A percentile compares a stretch with the other conserved stretches of the same genome.
phyloP scores from a whole-genome alignment of 148 eudicot species.

The Nyssa sinensis region DNA sequence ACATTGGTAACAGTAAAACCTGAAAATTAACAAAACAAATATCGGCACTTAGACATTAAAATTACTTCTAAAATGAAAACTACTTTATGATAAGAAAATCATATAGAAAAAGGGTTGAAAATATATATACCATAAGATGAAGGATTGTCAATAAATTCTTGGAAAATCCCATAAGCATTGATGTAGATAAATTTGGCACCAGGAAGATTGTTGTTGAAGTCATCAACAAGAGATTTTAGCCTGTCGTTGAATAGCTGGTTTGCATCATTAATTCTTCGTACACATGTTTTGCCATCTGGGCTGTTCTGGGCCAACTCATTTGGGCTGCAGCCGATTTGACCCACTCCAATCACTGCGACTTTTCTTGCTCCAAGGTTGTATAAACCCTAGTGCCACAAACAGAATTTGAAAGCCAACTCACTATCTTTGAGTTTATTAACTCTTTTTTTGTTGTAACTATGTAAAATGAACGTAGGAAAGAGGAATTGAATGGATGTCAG shows the following conservation, averaged over 20 bases:
- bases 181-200: slow-evolving; percentile 18
- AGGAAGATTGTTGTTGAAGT: slow-evolving; percentile 16
- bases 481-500: too few species aligned
- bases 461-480: too few species aligned
- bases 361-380: slow-evolving; percentile 63
- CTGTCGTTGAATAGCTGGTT: slow-evolving; percentile 27
- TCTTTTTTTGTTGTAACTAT: too few species aligned
- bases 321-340: slow-evolving; percentile 60
- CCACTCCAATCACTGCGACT: slow-evolving; percentile 44
- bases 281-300: slow-evolving; percentile 43
- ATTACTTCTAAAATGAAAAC: too few species aligned
- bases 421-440: too few species aligned
- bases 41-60: background rate
- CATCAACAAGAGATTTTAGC: slow-evolving; percentile 39
- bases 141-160: slow-evolving; percentile 31
- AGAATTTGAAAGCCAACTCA: background rate
- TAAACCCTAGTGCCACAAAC: slow-evolving; percentile 22
- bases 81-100: too few species aligned
- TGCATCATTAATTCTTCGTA: slow-evolving; percentile 17
- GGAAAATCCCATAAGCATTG: slow-evolving; percentile 33
- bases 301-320: slow-evolving; percentile 41
- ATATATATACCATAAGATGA: slow-evolving; percentile 26
- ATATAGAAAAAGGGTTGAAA: too few species aligned
- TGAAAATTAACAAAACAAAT: background rate
- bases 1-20: slow-evolving; percentile 3